Evolutionary conservation across 148 eudicot genomes (phyloP).

Genomic region (Salicornia ramosissima): DNA sequence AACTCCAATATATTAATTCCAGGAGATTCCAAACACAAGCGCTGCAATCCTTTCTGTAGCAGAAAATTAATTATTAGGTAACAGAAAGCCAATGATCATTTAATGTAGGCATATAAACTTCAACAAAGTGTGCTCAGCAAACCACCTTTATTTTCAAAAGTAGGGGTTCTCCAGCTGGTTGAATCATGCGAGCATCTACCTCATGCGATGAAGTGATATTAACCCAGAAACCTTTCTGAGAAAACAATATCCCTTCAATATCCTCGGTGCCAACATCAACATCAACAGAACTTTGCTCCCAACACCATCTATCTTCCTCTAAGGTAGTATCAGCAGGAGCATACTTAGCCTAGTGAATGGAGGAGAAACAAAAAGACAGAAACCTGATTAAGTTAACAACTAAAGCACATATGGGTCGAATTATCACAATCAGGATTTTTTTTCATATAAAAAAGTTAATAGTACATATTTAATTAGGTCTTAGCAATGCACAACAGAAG

Average conservation of each 20-base stretch:
- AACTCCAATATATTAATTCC: conserved; percentile 87
- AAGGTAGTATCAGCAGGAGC: conserved; percentile 30
- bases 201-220: conserved; percentile 74
- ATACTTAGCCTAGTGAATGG: conserved; percentile 58
- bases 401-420: neutral
- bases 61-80: neutral
- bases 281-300: conserved; percentile 66
- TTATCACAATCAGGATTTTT: neutral
- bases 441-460: neutral
- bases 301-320: conserved; percentile 89
- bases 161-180: conserved; percentile 61
- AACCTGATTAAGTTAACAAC: neutral
- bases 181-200: conserved; percentile 66
- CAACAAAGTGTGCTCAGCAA: conserved; percentile 3
- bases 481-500: neutral
- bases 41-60: conserved; percentile 82
- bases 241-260: conserved; percentile 59
- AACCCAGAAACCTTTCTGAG: conserved; percentile 85
- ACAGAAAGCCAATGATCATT: neutral
- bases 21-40: conserved; percentile 70
- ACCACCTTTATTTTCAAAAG: conserved; percentile 65
- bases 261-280: conserved; percentile 76
- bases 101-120: neutral
- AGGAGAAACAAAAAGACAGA: neutral
- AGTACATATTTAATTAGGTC: neutral